Evolutionary conservation across 1,284 basidiomycete genomes (phyloP).

Genomic region (Ceratobasidium sp.): DNA sequence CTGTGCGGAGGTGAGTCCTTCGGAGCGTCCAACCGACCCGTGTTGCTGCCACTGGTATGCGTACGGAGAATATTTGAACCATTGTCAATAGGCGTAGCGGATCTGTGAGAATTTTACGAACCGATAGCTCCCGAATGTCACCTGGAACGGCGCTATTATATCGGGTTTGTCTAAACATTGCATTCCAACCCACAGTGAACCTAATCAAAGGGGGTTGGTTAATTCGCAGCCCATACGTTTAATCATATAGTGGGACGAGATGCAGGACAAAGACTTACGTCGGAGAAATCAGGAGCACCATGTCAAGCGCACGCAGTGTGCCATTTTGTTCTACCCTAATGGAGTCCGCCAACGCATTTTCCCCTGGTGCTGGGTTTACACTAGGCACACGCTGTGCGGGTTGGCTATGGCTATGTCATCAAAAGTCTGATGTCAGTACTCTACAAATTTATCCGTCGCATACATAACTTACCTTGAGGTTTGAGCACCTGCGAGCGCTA

Average conservation of each 20-base stretch:
- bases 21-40: conserved; percentile 39
- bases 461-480: no score
- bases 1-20: conserved; percentile 39
- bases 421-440: no score
- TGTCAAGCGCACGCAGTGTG: conserved; percentile 36
- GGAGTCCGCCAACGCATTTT: conserved; percentile 11
- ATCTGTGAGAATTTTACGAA: not conserved
- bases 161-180: conserved; percentile 31
- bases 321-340: conserved; percentile 34
- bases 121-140: conserved; percentile 43
- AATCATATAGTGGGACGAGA: not conserved
- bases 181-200: conserved; percentile 32
- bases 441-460: no score
- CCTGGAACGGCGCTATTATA: conserved; percentile 38
- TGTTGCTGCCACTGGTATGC: conserved; percentile 45
- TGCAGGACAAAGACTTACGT: no score
- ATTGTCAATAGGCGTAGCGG: not conserved
- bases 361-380: conserved; percentile 26
- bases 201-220: conserved; percentile 2
- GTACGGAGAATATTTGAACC: conserved; percentile 33
- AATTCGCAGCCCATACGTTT: no score
- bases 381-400: conserved; percentile 31
- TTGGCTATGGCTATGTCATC: conserved; percentile 36
- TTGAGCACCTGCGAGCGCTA: conserved; percentile 66
- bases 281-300: conserved; percentile 24